A percentile compares a stretch with the other conserved stretches of the same genome.
These are phyloP conservation scores for Phaeodactylum tricornutum DNA, from an alignment of 108 stramenopile species.

Conservation along the genomic window DNA sequence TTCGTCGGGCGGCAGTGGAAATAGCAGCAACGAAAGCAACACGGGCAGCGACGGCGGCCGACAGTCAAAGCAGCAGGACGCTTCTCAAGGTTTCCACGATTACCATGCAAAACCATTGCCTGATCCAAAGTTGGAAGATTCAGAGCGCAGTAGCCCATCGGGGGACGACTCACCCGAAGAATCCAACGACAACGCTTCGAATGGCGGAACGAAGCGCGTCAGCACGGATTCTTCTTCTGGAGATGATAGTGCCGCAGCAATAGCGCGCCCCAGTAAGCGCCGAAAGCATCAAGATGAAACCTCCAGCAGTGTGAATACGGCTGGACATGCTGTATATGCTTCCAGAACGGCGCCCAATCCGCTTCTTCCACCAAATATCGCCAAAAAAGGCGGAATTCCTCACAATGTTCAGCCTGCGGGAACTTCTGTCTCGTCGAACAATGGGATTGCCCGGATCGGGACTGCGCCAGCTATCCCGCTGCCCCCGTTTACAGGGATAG, in stretches of 20 bases:
- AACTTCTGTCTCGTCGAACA: conserved; percentile 6
- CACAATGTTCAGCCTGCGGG: conserved; percentile 43
- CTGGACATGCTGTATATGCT: conserved; percentile 1
- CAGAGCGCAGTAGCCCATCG: conserved; percentile 32
- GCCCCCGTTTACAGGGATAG: conserved; percentile 76
- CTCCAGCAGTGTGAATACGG: conserved; percentile 1
- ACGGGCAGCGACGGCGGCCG: no score
- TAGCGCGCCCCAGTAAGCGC: conserved; percentile 20
- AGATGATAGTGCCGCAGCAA: conserved; percentile 35
- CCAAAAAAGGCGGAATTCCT: conserved; percentile 59
- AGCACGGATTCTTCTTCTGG: conserved; percentile 61
- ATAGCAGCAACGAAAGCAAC: conserved; percentile 23
- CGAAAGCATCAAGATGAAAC: conserved; percentile 17
- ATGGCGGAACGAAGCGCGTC: conserved; percentile 40
- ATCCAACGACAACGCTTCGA: conserved; percentile 23
- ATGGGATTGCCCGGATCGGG: conserved; percentile 30
- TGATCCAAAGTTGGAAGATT: conserved; percentile 46
- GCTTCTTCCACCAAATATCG: conserved; percentile 55
- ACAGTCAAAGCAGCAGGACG: conserved; percentile 12
- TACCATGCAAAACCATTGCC: conserved; percentile 67
- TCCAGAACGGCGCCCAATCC: no score
- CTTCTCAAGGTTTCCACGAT: conserved; percentile 61
- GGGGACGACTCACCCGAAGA: conserved; percentile 40
- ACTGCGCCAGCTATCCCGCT: conserved; percentile 54
- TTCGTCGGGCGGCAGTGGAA: conserved; percentile 44